Conservation (phyloP, 768 basidiomycete species). For the Ramaria rubella region DNA sequence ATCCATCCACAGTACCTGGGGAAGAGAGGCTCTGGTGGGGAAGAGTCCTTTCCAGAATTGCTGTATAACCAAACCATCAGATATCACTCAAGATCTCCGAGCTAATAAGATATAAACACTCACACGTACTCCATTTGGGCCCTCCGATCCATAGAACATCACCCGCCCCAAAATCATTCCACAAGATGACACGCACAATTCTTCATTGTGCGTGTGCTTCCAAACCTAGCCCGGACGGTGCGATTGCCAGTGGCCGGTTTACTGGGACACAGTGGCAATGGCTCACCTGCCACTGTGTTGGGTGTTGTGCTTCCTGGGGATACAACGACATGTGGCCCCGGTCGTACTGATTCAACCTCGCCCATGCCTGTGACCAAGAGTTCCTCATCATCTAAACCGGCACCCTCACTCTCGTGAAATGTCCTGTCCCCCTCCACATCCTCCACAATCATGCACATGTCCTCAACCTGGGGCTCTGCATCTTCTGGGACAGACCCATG, state of each 20-base stretch:
- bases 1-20: slow-evolving; percentile 25
- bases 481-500: not conserved
- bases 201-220: slow-evolving; percentile 24
- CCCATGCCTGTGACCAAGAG: no score
- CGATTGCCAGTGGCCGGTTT: slow-evolving; percentile 15
- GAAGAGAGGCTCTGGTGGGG: slow-evolving; percentile 20
- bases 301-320: no score
- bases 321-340: no score
- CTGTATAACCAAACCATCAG: slow-evolving; percentile 8
- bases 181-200: slow-evolving; percentile 21
- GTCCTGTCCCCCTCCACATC: slow-evolving; percentile 1
- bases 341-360: no score
- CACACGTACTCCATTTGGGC: slow-evolving; percentile 12
- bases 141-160: slow-evolving; percentile 23
- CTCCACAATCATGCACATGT: not conserved
- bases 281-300: no score
- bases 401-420: no score
- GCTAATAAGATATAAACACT: slow-evolving; percentile 8
- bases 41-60: slow-evolving; percentile 21
- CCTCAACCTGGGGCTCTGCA: not conserved
- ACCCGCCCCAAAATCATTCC: slow-evolving; percentile 18
- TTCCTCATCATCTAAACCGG: no score
- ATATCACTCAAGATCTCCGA: not conserved
- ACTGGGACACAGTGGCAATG: no score
- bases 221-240: slow-evolving; percentile 18